Evolutionary conservation across 306 rosid species (phyloP).

Genomic region (Astragalus membranaceus): DNA sequence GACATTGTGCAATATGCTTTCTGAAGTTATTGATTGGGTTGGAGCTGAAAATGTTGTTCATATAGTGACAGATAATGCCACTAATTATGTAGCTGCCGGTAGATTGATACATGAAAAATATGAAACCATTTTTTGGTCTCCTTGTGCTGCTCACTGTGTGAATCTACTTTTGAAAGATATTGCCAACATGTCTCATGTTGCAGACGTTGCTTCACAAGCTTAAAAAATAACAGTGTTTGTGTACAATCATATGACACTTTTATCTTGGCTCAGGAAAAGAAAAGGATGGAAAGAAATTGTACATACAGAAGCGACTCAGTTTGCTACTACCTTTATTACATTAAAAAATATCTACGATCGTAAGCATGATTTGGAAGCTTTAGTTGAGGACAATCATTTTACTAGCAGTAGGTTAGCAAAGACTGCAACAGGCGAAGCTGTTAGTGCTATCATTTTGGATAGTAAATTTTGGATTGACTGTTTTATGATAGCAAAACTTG

Average conservation of each 20-base stretch:
- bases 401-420: not conserved
- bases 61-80: not conserved
- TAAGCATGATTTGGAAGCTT: not conserved
- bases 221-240: not conserved
- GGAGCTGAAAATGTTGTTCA: not conserved
- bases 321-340: not conserved
- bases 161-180: not conserved
- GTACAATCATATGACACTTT: not conserved
- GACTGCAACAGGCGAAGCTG: not conserved
- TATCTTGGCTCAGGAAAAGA: not conserved
- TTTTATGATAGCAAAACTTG: not conserved
- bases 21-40: not conserved
- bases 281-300: not conserved
- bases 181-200: not conserved
- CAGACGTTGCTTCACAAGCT: not conserved
- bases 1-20: not conserved
- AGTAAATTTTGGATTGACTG: not conserved
- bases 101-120: not conserved
- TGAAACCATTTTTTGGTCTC: not conserved
- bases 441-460: not conserved
- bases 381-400: not conserved
- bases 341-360: not conserved
- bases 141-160: not conserved
- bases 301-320: not conserved
- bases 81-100: not conserved